These are phyloP conservation scores for Fusarium lyarnte DNA, from an alignment of 2,329 filamentous ascomycete genomes.

Conservation along the genomic window DNA sequence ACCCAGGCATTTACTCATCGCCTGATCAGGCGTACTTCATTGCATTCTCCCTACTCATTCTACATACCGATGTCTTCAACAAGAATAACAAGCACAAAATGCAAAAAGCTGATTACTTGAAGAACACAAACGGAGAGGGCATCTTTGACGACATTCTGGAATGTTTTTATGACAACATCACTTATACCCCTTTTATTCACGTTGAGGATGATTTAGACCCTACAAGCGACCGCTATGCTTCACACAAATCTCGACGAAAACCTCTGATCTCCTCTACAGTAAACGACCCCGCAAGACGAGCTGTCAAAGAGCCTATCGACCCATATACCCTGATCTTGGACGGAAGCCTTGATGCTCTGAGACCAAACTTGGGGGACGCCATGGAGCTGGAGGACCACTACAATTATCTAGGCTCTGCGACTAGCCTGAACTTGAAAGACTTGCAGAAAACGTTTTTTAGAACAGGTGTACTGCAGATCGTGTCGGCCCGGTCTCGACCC, in stretches of 20 bases:
- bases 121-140: slow-evolving; percentile 90
- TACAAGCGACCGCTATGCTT: slow-evolving; percentile 76
- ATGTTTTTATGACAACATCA: slow-evolving; percentile 98
- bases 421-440: slow-evolving; percentile 80
- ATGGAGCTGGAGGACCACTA: slow-evolving; percentile 94
- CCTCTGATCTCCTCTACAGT: slow-evolving; percentile 73
- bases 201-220: slow-evolving; percentile 91
- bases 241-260: slow-evolving; percentile 76
- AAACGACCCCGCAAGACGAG: slow-evolving; percentile 62
- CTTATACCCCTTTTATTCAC: slow-evolving; percentile 97
- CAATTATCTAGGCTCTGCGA: slow-evolving; percentile 81
- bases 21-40: slow-evolving; percentile 98
- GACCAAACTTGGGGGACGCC: slow-evolving; percentile 89
- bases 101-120: slow-evolving; percentile 94
- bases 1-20: slow-evolving; percentile 91
- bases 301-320: slow-evolving; percentile 86
- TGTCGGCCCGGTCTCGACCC: slow-evolving; percentile 90
- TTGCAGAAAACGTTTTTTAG: slow-evolving; percentile 90
- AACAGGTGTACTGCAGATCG: slow-evolving; percentile 91
- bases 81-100: slow-evolving; percentile 99
- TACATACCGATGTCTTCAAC: slow-evolving; percentile 99
- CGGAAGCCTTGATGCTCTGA: slow-evolving; percentile 81
- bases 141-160: slow-evolving; percentile 94
- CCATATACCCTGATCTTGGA: slow-evolving; percentile 96
- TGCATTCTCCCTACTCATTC: slow-evolving; percentile 92